These are phyloP conservation scores for Quercus ilex DNA, from an alignment of 306 rosid species.

Conservation along the genomic window DNA sequence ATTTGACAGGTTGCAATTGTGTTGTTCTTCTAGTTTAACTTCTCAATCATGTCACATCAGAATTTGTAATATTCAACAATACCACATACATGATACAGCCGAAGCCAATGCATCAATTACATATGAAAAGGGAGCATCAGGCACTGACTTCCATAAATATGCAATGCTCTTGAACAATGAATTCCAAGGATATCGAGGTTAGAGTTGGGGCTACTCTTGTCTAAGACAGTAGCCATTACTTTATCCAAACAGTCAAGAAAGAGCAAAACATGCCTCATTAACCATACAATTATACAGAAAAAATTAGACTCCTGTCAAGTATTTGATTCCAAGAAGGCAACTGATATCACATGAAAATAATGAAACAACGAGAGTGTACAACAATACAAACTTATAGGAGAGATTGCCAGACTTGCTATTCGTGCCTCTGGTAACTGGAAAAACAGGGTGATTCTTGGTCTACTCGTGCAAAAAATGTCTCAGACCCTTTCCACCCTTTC, in stretches of 20 bases:
- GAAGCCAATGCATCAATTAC: background rate
- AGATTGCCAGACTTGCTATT: background rate
- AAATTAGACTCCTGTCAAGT: background rate
- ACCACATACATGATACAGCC: background rate
- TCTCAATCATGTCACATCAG: background rate
- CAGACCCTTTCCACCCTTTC: slow-evolving; percentile 27
- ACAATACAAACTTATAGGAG: background rate
- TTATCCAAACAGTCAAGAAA: background rate
- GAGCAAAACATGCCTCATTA: background rate
- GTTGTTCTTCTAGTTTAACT: too few species aligned
- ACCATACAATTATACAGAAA: slow-evolving; percentile 15
- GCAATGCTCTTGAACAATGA: background rate
- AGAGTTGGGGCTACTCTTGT: background rate
- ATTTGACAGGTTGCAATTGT: too few species aligned
- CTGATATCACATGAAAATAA: background rate
- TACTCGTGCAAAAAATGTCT: slow-evolving; percentile 12
- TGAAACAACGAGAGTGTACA: background rate
- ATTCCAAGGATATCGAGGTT: background rate
- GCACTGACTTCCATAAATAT: background rate
- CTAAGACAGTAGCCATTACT: background rate
- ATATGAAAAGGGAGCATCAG: background rate
- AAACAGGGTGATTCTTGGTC: background rate
- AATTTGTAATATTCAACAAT: background rate
- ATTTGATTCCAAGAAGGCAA: slow-evolving; percentile 1
- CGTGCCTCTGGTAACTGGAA: background rate